Conservation (phyloP, 2,329 filamentous ascomycete genomes). For the Colletotrichum paranaense region DNA sequence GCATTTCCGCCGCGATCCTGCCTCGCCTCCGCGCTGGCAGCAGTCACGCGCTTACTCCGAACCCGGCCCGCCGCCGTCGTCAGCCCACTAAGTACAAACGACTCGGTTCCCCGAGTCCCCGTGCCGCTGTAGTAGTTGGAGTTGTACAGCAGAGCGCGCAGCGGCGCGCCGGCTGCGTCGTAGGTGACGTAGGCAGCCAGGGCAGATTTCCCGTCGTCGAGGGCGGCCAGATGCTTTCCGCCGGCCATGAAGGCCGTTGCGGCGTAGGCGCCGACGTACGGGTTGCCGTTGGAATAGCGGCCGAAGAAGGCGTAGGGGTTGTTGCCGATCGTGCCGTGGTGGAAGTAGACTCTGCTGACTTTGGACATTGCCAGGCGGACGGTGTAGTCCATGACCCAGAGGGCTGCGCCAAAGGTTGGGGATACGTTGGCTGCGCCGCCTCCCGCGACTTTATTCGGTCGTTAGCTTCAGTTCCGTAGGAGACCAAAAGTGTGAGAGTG, state of each 20-base stretch:
- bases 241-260: slow-evolving; percentile 58
- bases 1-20: slow-evolving; percentile 22
- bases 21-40: slow-evolving; percentile 18
- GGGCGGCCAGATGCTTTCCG: slow-evolving; percentile 54
- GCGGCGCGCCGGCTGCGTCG: slow-evolving; percentile 7
- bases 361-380: slow-evolving; percentile 24
- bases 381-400: slow-evolving; percentile 54
- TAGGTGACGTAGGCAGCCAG: slow-evolving; percentile 61
- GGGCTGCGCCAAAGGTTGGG: slow-evolving; percentile 51
- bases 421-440: slow-evolving; percentile 26
- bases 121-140: slow-evolving; percentile 52
- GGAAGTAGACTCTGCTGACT: slow-evolving; percentile 53
- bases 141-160: slow-evolving; percentile 55
- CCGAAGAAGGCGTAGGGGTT: slow-evolving; percentile 62
- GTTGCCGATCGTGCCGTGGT: slow-evolving; percentile 63
- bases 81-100: slow-evolving; percentile 7
- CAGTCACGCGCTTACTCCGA: slow-evolving; percentile 15
- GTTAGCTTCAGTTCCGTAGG: neutral
- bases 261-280: slow-evolving; percentile 63
- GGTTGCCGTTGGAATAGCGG: slow-evolving; percentile 59
- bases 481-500: neutral
- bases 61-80: neutral
- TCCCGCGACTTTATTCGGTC: neutral
- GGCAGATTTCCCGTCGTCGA: slow-evolving; percentile 54
- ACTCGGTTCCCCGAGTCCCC: slow-evolving; percentile 1